These are phyloP conservation scores for Leishmania braziliensis DNA, from an alignment of 208 protist genomes.

Conservation along the genomic window DNA sequence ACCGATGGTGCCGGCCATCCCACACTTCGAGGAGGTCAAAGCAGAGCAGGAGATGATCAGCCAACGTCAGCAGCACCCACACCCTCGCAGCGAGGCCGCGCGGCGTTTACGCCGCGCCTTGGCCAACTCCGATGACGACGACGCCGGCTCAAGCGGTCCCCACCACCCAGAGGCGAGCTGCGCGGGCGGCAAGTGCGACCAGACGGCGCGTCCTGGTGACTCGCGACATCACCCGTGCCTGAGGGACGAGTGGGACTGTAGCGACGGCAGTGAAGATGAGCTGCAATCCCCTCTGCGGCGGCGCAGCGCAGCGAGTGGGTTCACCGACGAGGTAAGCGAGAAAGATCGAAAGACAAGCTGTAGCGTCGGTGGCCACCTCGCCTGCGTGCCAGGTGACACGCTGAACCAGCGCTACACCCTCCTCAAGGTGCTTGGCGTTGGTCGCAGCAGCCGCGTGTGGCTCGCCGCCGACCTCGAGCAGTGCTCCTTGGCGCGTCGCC, in stretches of 20 bases:
- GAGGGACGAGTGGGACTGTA: background rate
- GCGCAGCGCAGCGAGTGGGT: background rate
- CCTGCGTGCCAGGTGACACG: conserved; percentile 67
- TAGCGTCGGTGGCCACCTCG: conserved; percentile 52
- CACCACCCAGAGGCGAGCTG: background rate
- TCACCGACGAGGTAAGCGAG: background rate
- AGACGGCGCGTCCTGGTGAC: conserved; percentile 11
- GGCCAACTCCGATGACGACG: conserved; percentile 12
- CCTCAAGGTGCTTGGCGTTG: conserved; percentile 50
- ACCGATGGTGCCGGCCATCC: conserved; percentile 13
- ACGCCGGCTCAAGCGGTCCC: background rate
- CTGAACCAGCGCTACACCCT: conserved; percentile 62
- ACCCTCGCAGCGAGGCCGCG: conserved; percentile 27
- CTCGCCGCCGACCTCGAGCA: conserved; percentile 67
- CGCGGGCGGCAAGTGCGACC: conserved; percentile 5
- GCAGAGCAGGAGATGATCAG: conserved; percentile 6
- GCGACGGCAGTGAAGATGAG: background rate
- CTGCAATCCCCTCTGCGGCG: background rate
- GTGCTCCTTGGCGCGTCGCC: conserved; percentile 40
- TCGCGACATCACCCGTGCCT: background rate
- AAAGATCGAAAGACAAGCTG: conserved; percentile 40
- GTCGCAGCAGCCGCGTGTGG: conserved; percentile 66
- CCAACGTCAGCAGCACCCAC: background rate
- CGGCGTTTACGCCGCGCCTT: background rate
- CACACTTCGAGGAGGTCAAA: conserved; percentile 17